These are phyloP conservation scores for Henckelia pumila DNA, from an alignment of 257 asterid genomes.

Conservation along the genomic window DNA sequence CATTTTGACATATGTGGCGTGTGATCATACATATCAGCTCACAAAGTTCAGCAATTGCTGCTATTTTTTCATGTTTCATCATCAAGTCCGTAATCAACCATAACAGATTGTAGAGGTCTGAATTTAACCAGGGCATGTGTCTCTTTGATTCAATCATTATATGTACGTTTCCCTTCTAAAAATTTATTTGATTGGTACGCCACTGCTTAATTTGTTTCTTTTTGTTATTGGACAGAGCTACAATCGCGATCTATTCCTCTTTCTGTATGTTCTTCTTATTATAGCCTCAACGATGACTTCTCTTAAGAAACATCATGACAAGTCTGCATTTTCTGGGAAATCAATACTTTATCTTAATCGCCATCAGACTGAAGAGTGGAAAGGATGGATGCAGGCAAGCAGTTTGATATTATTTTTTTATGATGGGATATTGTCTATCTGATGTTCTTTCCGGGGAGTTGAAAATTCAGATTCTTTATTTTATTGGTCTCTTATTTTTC, in stretches of 20 bases:
- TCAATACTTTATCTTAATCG: constrained; percentile 82
- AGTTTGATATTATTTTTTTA: constrained; percentile 16
- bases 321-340: constrained; percentile 86
- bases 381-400: constrained; percentile 98
- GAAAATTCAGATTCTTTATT: constrained; percentile 17
- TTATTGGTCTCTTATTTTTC: constrained; percentile 3
- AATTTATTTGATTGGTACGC: constrained; percentile 3
- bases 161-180: not conserved
- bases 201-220: constrained; percentile 26
- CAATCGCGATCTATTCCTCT: constrained; percentile 88
- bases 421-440: not conserved
- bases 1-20: not conserved
- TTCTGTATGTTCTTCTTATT: constrained; percentile 76
- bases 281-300: constrained; percentile 83
- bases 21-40: not conserved
- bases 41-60: constrained; percentile 12
- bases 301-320: constrained; percentile 82
- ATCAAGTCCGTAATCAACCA: not conserved
- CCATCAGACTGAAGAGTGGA: constrained; percentile 98
- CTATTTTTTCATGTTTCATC: constrained; percentile 15
- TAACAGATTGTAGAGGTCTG: not conserved
- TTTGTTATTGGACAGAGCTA: constrained; percentile 68
- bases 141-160: constrained; percentile 7
- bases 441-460: constrained; percentile 9
- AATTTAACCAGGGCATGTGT: constrained; percentile 9